Percentiles rank a stretch among this genome's conserved stretches.
These are phyloP conservation scores for Leccinum pachyderme DNA, from an alignment of 1,284 basidiomycete genomes.

Conservation along the genomic window DNA sequence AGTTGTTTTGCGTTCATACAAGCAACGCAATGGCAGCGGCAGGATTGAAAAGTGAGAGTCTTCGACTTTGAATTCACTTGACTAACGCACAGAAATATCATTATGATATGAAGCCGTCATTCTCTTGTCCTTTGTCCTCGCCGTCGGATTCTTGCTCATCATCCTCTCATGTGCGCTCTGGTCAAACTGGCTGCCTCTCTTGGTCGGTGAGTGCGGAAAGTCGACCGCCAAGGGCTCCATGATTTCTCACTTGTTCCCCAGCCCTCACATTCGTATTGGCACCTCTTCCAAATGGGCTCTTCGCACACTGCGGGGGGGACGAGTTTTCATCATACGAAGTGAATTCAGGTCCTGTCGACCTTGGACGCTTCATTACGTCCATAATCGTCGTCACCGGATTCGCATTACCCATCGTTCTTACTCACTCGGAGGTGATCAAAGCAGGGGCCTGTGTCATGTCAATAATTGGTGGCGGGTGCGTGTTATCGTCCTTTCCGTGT, in stretches of 20 bases:
- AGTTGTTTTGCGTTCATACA: background rate
- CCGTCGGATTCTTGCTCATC: conserved; percentile 94
- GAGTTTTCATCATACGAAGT: conserved; percentile 77
- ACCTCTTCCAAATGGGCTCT: conserved; percentile 91
- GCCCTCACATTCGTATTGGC: conserved; percentile 95
- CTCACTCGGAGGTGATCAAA: conserved; percentile 88
- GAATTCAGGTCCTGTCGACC: conserved; percentile 64
- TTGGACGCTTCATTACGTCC: conserved; percentile 92
- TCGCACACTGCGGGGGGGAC: conserved; percentile 79
- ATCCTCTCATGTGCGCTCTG: conserved; percentile 97
- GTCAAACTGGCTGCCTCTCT: conserved; percentile 94
- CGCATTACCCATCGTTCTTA: conserved; percentile 88
- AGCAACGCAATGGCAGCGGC: conserved; percentile 40
- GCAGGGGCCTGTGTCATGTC: conserved; percentile 91
- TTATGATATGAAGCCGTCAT: conserved; percentile 75
- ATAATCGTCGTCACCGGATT: conserved; percentile 91
- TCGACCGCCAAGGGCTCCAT: background rate
- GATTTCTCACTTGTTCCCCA: conserved; percentile 33
- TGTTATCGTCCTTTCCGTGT: background rate
- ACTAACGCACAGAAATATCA: conserved; percentile 2
- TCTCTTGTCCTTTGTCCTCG: conserved; percentile 92
- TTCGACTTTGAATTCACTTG: background rate
- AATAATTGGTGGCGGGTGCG: conserved; percentile 84
- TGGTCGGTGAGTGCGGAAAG: conserved; percentile 78
- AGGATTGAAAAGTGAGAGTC: conserved; percentile 34